Conservation (phyloP, 1,139 yeast genomes). For the Nakaseomyces kungkrabaensis region DNA sequence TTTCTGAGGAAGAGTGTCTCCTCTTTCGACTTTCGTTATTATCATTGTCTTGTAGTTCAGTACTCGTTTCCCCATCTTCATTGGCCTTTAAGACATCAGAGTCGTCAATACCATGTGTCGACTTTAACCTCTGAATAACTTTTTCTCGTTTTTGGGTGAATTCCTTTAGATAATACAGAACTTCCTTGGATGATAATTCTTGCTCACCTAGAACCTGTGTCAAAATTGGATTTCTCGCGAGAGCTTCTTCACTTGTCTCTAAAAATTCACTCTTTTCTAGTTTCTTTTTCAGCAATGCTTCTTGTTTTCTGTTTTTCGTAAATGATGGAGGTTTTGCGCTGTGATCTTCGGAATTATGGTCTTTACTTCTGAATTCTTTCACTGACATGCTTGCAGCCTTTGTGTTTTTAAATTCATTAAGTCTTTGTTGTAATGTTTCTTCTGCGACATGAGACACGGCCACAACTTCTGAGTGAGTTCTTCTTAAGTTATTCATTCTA, state of each 20-base stretch:
- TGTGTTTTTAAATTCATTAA: constrained; percentile 78
- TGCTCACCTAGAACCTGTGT: constrained; percentile 36
- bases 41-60: constrained; percentile 7
- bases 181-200: constrained; percentile 37
- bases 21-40: constrained; percentile 10
- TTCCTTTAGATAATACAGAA: constrained; percentile 36
- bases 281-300: constrained; percentile 30
- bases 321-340: constrained; percentile 75
- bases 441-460: constrained; percentile 94
- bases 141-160: constrained; percentile 34
- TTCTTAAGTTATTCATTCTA: constrained; percentile 86
- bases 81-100: constrained; percentile 14
- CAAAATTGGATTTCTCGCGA: constrained; percentile 32
- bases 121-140: constrained; percentile 27
- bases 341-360: constrained; percentile 23
- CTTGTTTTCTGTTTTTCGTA: constrained; percentile 39
- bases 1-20: constrained; percentile 5
- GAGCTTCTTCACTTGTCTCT: constrained; percentile 31
- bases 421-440: constrained; percentile 79
- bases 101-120: constrained; percentile 29
- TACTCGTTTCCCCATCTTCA: constrained; percentile 11
- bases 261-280: constrained; percentile 22
- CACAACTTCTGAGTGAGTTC: constrained; percentile 89
- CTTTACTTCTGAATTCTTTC: constrained; percentile 51
- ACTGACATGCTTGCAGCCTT: constrained; percentile 66